A percentile compares a stretch with the other conserved stretches of the same genome.
phyloP scores from a whole-genome alignment of 1,284 basidiomycete genomes.

The Mycena sp. region DNA sequence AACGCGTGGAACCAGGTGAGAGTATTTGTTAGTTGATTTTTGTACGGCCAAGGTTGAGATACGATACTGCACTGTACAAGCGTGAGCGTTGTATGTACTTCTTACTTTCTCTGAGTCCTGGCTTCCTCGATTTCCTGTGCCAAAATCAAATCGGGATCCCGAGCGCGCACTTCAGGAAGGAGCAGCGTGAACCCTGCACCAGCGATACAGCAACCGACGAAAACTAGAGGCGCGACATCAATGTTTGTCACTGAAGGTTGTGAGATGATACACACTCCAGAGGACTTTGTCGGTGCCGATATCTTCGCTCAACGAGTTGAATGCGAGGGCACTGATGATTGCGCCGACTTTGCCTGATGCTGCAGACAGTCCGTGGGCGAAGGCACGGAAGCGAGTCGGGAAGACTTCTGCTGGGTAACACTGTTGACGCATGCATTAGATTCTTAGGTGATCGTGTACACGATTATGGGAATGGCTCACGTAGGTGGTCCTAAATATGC shows the following conservation, averaged over 20 bases:
- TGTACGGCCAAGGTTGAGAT: background rate
- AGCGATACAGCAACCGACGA: conserved; percentile 66
- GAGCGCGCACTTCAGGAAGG: conserved; percentile 81
- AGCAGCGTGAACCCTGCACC: conserved; percentile 74
- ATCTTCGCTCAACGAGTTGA: conserved; percentile 74
- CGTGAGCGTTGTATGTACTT: background rate
- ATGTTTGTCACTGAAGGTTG: conserved; percentile 55
- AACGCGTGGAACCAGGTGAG: too few species aligned
- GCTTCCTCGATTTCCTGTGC: conserved; percentile 57
- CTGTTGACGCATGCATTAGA: conserved; percentile 36
- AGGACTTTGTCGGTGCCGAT: conserved; percentile 71
- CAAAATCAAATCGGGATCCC: conserved; percentile 74
- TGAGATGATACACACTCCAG: conserved; percentile 59
- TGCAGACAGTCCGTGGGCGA: conserved; percentile 85
- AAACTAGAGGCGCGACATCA: conserved; percentile 65
- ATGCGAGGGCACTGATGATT: conserved; percentile 84
- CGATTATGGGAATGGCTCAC: background rate
- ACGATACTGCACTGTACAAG: background rate
- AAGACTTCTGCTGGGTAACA: conserved; percentile 82
- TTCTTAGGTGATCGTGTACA: conserved; percentile 32
- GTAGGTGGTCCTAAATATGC: conserved; percentile 7
- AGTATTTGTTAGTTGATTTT: background rate
- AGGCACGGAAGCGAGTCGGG: conserved; percentile 84
- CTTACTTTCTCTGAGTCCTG: background rate
- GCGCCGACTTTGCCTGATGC: conserved; percentile 84